Base-by-base conservation (phyloP, 176 grass and related monocot genomes). In the Secale cereale region DNA sequence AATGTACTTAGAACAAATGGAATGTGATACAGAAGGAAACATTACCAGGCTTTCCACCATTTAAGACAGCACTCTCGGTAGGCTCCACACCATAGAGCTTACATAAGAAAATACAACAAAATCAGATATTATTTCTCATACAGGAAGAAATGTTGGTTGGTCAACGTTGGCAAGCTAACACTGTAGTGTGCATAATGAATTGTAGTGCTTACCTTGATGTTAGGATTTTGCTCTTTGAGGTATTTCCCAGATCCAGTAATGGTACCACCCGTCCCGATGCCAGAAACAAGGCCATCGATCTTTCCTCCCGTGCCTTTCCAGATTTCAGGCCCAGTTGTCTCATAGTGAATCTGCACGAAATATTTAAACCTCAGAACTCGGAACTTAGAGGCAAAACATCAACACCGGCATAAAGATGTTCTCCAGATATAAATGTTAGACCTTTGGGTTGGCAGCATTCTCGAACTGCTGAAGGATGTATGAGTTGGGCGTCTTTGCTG, bases 281-380 rank as follows among this genome's bases (percentile, higher is more conserved):
- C 96, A 87, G 96, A 95, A 22, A 95, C 81, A 57, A 98, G 66
- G 52, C 65, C 87, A 84, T 98, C 91, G 57, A 98, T 26, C 60
- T 91, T 90, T 32, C 89, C 91, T 56, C 69, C 91, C 15, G 96
- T 95, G 61, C 81, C 81, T 67, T 91, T 92, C 96, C 96, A 98
- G 37, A 98, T 92, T 85, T 98, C 96, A 41, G 96, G 96, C 32
- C 93, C 96, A 7, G 96, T 98, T 74, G 96, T 98, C 78, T 98
- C 93, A 54, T 95, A 98, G 75, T 98, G 93, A 84, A 98, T 87
- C 93, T 98, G 83, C 22, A 83, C 20, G 15, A 46, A 68, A 85
- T 54, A 78, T 76, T 77, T 69, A 63, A 88, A 48, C 68, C 40
- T 86, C 6, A 88, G n/a, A 77, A 50, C n/a, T 48, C 14, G 72